phyloP scores from a whole-genome alignment of 2,329 filamentous ascomycete species.

The Penicillium sp. region DNA sequence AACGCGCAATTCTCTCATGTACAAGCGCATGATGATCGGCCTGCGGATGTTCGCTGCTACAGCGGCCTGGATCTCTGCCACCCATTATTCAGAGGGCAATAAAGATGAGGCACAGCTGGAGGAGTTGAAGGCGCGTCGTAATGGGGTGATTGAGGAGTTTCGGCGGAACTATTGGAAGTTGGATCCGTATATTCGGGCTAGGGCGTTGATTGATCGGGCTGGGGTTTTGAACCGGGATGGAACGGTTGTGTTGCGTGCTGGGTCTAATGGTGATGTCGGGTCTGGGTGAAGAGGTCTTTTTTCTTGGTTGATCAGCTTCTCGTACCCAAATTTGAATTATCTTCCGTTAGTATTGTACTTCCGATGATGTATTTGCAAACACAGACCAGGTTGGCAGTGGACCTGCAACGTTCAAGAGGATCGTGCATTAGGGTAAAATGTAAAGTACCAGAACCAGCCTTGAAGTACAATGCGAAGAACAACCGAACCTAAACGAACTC shows the following conservation, averaged over 20 bases:
- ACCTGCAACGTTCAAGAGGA: neutral
- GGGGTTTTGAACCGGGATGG: conserved; percentile 69
- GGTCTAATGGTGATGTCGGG: neutral
- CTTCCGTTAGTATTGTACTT: neutral
- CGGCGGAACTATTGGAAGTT: conserved; percentile 78
- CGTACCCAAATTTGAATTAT: too few relatives aligned
- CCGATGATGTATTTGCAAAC: neutral
- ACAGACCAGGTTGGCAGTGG: neutral
- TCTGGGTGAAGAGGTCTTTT: neutral
- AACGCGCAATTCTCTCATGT: conserved; percentile 58
- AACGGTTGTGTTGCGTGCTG: conserved; percentile 45
- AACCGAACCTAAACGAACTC: neutral
- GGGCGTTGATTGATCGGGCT: conserved; percentile 76
- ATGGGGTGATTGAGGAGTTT: conserved; percentile 64
- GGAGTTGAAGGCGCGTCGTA: conserved; percentile 46
- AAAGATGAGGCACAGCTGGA: conserved; percentile 8
- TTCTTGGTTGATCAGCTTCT: neutral
- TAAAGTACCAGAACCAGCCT: neutral
- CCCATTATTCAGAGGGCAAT: conserved; percentile 49
- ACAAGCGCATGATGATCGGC: conserved; percentile 63
- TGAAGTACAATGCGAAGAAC: neutral
- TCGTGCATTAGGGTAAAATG: neutral
- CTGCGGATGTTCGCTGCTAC: conserved; percentile 73
- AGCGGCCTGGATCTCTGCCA: conserved; percentile 67
- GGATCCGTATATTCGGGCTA: conserved; percentile 80